A percentile compares a stretch with the other conserved stretches of the same genome.
phyloP scores from a whole-genome alignment of 805 yeast genomes.

The Kodamaea lidongshanica region DNA sequence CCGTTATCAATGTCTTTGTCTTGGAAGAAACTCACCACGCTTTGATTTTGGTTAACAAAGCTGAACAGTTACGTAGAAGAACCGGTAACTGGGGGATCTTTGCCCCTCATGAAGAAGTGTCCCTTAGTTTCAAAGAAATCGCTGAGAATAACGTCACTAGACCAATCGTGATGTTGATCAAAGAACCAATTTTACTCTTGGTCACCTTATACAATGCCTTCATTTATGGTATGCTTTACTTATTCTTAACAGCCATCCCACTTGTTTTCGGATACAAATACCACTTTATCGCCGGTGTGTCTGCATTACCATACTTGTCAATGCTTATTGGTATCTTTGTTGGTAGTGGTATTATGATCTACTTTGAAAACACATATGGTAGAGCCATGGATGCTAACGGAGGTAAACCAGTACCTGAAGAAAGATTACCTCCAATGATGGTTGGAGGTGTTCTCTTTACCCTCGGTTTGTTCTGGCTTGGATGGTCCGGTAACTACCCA shows the following conservation, averaged over 20 bases:
- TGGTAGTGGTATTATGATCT: slow-evolving; percentile 23
- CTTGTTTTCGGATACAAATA: slow-evolving; percentile 37
- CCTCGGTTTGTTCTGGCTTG: slow-evolving; percentile 76
- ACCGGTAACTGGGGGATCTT: slow-evolving; percentile 36
- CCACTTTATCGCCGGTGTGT: slow-evolving; percentile 19
- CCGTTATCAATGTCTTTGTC: slow-evolving; percentile 25
- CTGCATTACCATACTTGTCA: slow-evolving; percentile 28
- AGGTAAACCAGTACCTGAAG: slow-evolving; percentile 67
- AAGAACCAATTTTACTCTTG: slow-evolving; percentile 38
- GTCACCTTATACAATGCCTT: slow-evolving; percentile 44
- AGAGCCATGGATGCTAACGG: slow-evolving; percentile 27
- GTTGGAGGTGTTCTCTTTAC: slow-evolving; percentile 67
- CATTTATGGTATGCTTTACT: slow-evolving; percentile 43
- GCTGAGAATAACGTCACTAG: slow-evolving; percentile 30
- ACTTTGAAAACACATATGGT: slow-evolving; percentile 28
- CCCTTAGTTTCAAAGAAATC: slow-evolving; percentile 26
- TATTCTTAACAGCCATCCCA: slow-evolving; percentile 41
- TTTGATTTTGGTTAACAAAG: slow-evolving; percentile 25
- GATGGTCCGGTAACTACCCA: slow-evolving; percentile 80
- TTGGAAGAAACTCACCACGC: slow-evolving; percentile 39
- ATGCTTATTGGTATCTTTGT: slow-evolving; percentile 32
- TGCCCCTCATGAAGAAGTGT: slow-evolving; percentile 34
- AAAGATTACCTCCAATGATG: slow-evolving; percentile 71
- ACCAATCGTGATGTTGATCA: slow-evolving; percentile 34
- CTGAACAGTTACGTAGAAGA: slow-evolving; percentile 33